Conservation (phyloP, 2,329 filamentous ascomycete genomes). For the Pseudovirgaria hyperparasitica region DNA sequence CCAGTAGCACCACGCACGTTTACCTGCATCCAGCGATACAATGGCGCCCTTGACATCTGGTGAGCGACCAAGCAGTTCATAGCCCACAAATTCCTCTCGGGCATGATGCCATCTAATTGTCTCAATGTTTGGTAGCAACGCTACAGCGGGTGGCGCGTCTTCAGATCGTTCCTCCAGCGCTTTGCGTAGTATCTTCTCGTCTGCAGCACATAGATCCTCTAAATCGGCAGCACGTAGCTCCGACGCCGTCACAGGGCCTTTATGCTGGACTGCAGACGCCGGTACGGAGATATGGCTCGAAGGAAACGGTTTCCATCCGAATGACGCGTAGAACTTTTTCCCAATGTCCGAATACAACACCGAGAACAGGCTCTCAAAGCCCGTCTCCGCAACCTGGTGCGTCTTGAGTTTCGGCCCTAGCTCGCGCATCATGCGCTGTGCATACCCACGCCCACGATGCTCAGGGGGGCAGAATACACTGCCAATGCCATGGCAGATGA, state of each 20-base stretch:
- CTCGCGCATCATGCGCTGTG: conserved; percentile 64
- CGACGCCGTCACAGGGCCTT: conserved; percentile 14
- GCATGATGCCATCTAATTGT: conserved; percentile 66
- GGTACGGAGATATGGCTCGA: conserved; percentile 60
- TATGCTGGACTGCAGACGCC: conserved; percentile 17
- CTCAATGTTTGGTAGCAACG: conserved; percentile 54
- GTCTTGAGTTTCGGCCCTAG: conserved; percentile 42
- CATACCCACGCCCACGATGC: conserved; percentile 62
- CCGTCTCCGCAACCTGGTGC: conserved; percentile 35
- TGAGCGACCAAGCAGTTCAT: conserved; percentile 43
- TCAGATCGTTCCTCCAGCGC: conserved; percentile 32
- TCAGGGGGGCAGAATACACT: conserved; percentile 64
- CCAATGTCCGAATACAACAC: conserved; percentile 82
- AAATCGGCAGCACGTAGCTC: conserved; percentile 50
- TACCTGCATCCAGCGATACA: conserved; percentile 36
- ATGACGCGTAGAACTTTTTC: conserved; percentile 63
- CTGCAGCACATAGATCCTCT: conserved; percentile 45
- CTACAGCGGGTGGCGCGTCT: conserved; percentile 41
- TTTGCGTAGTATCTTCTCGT: conserved; percentile 49
- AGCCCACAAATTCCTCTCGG: conserved; percentile 66
- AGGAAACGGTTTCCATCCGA: conserved; percentile 64
- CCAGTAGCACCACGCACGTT: conserved; percentile 64
- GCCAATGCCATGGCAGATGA: conserved; percentile 59
- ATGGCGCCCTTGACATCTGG: conserved; percentile 60
- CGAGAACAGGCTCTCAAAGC: conserved; percentile 47